Conservation (phyloP, 2,329 filamentous ascomycete genomes). For the Trichophyton simii region DNA sequence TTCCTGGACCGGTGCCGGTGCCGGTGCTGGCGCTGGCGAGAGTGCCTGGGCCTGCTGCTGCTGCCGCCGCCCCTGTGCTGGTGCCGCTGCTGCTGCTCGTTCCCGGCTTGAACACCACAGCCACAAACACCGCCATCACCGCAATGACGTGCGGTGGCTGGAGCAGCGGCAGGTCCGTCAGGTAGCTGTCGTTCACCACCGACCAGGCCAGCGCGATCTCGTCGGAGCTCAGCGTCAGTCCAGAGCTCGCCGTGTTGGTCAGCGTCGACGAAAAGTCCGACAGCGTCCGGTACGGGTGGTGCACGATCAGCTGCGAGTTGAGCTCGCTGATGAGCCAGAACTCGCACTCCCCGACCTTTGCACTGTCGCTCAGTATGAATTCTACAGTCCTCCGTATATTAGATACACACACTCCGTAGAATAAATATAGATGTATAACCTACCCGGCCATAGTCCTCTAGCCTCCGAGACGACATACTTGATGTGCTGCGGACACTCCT, state of each 20-base stretch:
- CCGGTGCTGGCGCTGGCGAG: not conserved
- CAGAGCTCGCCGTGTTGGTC: not conserved
- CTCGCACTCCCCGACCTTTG: constrained; percentile 84
- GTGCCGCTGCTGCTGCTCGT: not conserved
- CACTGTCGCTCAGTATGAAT: constrained; percentile 60
- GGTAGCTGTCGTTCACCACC: constrained; percentile 83
- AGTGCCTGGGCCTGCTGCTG: too few species aligned
- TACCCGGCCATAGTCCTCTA: constrained; percentile 67
- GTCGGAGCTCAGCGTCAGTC: constrained; percentile 58
- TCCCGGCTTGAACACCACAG: constrained; percentile 51
- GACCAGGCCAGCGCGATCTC: constrained; percentile 66
- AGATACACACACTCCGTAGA: too few species aligned
- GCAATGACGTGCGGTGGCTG: constrained; percentile 79
- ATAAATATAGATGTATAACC: constrained; percentile 11
- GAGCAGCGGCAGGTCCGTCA: constrained; percentile 78
- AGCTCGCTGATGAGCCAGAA: constrained; percentile 87
- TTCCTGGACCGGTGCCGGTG: not conserved
- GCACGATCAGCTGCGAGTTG: constrained; percentile 75
- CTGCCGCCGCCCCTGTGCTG: too few species aligned
- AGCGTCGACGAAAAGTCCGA: constrained; percentile 47
- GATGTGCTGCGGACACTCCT: constrained; percentile 94
- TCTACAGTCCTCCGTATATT: constrained; percentile 32
- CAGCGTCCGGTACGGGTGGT: constrained; percentile 80
- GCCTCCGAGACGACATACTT: constrained; percentile 79
- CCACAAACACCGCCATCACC: constrained; percentile 72